Base-by-base conservation (phyloP, 2,329 filamentous ascomycete species). In the Graphilbum ipis-grandicollis region DNA sequence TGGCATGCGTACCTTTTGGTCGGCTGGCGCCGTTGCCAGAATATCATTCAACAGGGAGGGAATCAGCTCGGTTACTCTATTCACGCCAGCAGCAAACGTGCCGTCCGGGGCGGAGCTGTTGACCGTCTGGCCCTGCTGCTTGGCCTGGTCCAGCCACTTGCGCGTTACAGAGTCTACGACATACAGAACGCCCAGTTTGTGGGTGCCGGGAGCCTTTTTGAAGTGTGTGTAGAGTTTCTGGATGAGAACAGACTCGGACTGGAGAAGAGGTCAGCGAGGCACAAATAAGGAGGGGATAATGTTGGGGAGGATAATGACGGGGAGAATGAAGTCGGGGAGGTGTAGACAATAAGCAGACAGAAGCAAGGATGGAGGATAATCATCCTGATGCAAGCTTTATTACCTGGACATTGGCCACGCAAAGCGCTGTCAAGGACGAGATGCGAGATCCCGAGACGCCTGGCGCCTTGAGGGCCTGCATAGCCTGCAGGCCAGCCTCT, bases 151-250 rank as follows among this genome's bases (percentile, higher is more conserved):
- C 66, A 93, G 76, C 88, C 90, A 98, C 66, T 92, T 88, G 62
- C 90, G 84, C 58, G 86, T 88, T 72, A 98, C 86, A 67, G 88
- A 93, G 71, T 98, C 90, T 86, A 98, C 83, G 63, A 96, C 86
- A 77, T 98, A 98, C 63, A 98, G 78, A 54, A 94, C 86, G 62
- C 90, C 90, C 59, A 98, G 72, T 64, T 98, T 98, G 72, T 98
- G 88, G 56, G 85, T 93, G 56, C 75, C 75, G 42, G 84, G 83
- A 48, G 86, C 79, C 60, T 90, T 93, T 61, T 92, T 93, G 70
- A 96, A 92, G 54, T 94, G 86, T 47, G 86, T 92, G 62, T 82
- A 93, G 52, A 98, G 79, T 58, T 93, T 94, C 58, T 93, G 85
- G 50, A 96, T 83, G 53, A 98, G 75, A 50, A 86, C 76, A 38